Evolutionary conservation across 1,284 basidiomycete genomes (phyloP).

Genomic region (Heterobasidion parviporum): DNA sequence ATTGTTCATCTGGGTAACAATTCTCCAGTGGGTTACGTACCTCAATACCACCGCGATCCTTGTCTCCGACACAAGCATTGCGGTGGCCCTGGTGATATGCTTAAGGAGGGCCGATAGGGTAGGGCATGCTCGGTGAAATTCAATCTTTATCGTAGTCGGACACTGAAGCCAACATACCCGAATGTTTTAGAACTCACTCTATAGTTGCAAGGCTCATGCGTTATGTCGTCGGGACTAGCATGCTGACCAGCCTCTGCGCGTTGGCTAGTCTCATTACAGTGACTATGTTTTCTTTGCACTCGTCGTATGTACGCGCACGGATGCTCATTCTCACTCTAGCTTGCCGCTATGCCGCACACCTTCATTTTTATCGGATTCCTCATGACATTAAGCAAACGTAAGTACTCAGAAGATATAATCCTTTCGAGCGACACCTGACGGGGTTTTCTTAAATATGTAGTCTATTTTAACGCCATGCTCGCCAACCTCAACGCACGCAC

Average conservation of each 20-base stretch:
- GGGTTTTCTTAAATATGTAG: background rate
- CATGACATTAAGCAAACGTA: background rate
- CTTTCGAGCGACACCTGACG: no score
- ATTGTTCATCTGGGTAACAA: background rate
- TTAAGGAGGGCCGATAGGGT: background rate
- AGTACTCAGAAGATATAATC: background rate
- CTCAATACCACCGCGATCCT: background rate
- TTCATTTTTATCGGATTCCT: background rate
- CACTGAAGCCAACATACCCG: background rate
- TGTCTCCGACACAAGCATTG: background rate
- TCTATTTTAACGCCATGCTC: background rate
- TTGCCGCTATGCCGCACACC: background rate
- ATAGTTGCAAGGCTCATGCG: background rate
- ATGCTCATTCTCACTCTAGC: background rate
- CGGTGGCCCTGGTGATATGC: background rate
- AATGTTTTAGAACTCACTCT: background rate
- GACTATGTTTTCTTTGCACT: background rate
- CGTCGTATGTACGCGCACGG: background rate
- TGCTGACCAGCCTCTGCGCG: background rate
- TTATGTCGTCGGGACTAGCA: background rate
- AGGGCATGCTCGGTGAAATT: no score
- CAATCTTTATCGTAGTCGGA: no score
- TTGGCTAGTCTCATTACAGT: background rate
- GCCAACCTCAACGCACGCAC: background rate
- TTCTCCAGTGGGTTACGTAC: background rate